Base-by-base conservation (phyloP, 2,329 filamentous ascomycete genomes). In the Cryphonectria parasitica region DNA sequence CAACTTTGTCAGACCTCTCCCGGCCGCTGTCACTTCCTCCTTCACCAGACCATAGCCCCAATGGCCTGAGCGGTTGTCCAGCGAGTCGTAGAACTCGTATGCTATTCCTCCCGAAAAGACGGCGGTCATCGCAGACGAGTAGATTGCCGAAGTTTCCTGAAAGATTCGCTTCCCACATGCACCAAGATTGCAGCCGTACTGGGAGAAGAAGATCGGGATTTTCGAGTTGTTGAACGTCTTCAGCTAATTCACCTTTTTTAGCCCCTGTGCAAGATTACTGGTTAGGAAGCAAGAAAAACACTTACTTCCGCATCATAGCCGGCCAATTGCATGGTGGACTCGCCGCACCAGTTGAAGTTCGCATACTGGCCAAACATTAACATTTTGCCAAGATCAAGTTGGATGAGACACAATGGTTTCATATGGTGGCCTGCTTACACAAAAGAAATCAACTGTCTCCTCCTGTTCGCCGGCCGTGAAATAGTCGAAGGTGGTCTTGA, bases 181-280 rank as follows among this genome's bases (percentile, higher is more conserved):
- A n/a, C 71, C 68, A 5, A 72, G 68, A 75, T 89, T 89, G 80
- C 85, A 88, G 58, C 88, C 88, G 74, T 82, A 84, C 74, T 89
- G 87, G 63, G 86, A 88, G 80, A 93, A 93, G 84, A 94, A 90
- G 66, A 90, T 83, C 1, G 88, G 87, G 56, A 89, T 84, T 52
- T 83, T 83, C 56, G 84, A 85, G 69, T 84, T 82, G 71, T 78
- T 75, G 79, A 89, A 89, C 77, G 84, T 84, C n/a, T 81, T 77
- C 34, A 86, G 83, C 72, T 73, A 58, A 6, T 34, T 34, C 34
- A 34, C 34, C 49, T 45, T 28, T 17, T 1, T 67, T 61, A 49
- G 25, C 36, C 22, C 15, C 28, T 36, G 61, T 22, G 15, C n/a
- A 25, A n/a, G n/a, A 8, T 64, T 15, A 13, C 25, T 5, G 1